These are phyloP conservation scores for Triangularia setosa DNA, from an alignment of 2,329 filamentous ascomycete species.

Conservation along the genomic window DNA sequence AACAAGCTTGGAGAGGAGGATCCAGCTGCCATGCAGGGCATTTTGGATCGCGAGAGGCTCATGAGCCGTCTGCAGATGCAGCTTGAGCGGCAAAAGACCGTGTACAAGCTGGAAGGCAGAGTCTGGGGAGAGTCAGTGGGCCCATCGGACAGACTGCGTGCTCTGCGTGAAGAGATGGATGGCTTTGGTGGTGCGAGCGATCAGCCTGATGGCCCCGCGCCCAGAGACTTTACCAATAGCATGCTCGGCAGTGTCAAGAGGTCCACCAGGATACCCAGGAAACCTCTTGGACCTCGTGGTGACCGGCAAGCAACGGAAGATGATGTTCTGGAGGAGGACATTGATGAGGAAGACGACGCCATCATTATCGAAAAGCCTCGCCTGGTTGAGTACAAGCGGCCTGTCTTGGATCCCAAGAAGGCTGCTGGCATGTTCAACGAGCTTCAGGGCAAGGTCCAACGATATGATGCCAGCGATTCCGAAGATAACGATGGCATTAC, in stretches of 20 bases:
- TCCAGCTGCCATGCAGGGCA: constrained; percentile 78
- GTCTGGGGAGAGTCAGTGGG: constrained; percentile 79
- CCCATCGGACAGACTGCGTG: constrained; percentile 86
- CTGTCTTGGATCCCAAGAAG: constrained; percentile 60
- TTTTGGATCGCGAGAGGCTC: constrained; percentile 84
- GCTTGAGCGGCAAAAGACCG: constrained; percentile 93
- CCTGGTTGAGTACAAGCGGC: constrained; percentile 73
- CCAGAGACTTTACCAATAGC: constrained; percentile 64
- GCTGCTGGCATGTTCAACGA: constrained; percentile 64
- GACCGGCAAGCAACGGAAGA: constrained; percentile 33
- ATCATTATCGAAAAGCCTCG: constrained; percentile 74
- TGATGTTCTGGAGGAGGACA: constrained; percentile 46
- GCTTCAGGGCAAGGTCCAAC: constrained; percentile 71
- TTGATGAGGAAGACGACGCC: constrained; percentile 53
- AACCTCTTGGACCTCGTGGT: constrained; percentile 42
- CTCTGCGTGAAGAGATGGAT: constrained; percentile 94
- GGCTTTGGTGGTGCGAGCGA: constrained; percentile 44
- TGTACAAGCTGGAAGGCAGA: constrained; percentile 93
- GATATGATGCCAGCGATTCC: constrained; percentile 68
- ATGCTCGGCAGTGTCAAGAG: constrained; percentile 70
- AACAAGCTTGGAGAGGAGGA: constrained; percentile 59
- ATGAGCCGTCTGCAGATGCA: constrained; percentile 95
- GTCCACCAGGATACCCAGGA: constrained; percentile 52
- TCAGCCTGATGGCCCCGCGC: constrained; percentile 47
- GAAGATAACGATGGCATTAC: constrained; percentile 66